Base-by-base conservation (phyloP, 768 basidiomycete species). In the Coprinopsis sp. region DNA sequence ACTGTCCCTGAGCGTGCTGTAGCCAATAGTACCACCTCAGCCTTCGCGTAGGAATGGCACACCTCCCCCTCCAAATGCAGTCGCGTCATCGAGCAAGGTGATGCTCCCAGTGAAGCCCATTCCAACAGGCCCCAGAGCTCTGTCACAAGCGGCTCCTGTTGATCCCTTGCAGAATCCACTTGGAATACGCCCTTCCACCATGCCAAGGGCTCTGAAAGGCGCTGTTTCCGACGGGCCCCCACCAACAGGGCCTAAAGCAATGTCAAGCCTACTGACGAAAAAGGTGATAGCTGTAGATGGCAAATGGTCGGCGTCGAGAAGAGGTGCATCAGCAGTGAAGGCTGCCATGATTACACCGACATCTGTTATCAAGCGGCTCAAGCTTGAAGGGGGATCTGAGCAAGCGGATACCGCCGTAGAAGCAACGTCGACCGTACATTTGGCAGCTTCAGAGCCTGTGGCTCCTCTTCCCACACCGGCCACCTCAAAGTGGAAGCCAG, bases 101-200 rank as follows among this genome's bases (percentile, higher is more conserved):
- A 24, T 10, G 4, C 37, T 39, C 4, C 40, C 14, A 10, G 19
- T 5, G 8, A 42, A 30, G 18, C 40, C 40, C 4, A 7, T 30
- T 14, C 41, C 47, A 6, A 39, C 41, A 4, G 47, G 41, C 28
- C 47, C 47, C n/a, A 36, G 14, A 25, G 3, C 12, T 18, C n/a
- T 49, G 13, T 16, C 33, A 8, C 18, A 24, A 3, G 23, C 47
- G 8, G 33, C 19, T n/a, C 14, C 6, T 6, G 33, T 39, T 7
- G 49, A 43, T 18, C 41, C 66, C 22, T 38, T 49, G 18, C 34
- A 49, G 0, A 83, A 83, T 56, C 79, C 80, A 19, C 59, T 82
- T 31, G 69, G 67, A 37, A 82, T 83, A 44, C 67, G 71, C 21
- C 77, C 81, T 12, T 76, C 79, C 12, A 57, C 51, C 13, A 44